Percentiles rank a stretch among this genome's conserved stretches.
These are phyloP conservation scores for Whalleya microplaca DNA, from an alignment of 2,329 filamentous ascomycete genomes.

Conservation along the genomic window DNA sequence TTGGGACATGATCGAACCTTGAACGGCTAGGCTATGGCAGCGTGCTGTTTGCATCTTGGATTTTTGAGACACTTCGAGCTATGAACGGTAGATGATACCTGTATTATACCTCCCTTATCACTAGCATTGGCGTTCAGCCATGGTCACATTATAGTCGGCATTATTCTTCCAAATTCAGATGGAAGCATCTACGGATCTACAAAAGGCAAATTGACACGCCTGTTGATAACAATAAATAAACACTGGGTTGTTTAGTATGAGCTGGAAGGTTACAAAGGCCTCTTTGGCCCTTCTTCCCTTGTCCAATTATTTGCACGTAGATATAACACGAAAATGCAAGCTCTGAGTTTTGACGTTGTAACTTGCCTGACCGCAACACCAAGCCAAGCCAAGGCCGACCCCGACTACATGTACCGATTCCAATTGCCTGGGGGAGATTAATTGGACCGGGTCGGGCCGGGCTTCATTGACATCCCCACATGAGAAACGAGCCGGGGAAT, in stretches of 20 bases:
- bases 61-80: not conserved
- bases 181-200: not conserved
- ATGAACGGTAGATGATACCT: slow-evolving; percentile 9
- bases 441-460: slow-evolving; percentile 16
- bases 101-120: slow-evolving; percentile 20
- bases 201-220: not conserved
- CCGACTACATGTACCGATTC: not conserved
- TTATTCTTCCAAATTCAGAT: not conserved
- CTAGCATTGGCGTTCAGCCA: slow-evolving; percentile 7
- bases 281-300: not conserved
- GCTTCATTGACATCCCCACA: slow-evolving; percentile 24
- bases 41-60: slow-evolving; percentile 4
- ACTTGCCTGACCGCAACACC: not conserved
- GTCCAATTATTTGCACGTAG: too few relatives aligned
- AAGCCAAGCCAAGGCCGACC: not conserved
- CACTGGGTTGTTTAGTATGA: not conserved
- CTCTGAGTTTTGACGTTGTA: too few relatives aligned
- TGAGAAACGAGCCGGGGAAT: slow-evolving; percentile 27
- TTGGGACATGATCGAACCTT: not conserved
- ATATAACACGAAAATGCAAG: too few relatives aligned
- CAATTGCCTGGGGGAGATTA: slow-evolving; percentile 7
- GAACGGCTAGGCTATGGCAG: not conserved
- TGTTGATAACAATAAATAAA: not conserved
- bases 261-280: not conserved
- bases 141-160: slow-evolving; percentile 3